Conservation (phyloP, 305 asterid species). For the Rubia balearica region DNA sequence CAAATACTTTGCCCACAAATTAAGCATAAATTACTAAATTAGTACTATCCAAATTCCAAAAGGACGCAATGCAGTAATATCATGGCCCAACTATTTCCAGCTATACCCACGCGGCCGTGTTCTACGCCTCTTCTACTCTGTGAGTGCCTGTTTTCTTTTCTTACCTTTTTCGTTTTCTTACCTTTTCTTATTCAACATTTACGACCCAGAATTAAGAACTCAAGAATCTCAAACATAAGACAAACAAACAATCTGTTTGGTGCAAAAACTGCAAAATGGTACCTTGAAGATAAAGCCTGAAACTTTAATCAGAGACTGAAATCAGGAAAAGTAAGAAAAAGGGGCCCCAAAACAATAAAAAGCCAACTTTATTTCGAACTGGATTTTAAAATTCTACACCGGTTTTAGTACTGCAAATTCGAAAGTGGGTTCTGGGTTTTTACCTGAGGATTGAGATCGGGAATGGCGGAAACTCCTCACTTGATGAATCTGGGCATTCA, state of each 20-base stretch:
- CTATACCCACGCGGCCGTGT: constrained; percentile 21
- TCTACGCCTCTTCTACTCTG: constrained; percentile 7
- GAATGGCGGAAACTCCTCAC: neutral
- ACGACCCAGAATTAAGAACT: neutral
- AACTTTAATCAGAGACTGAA: neutral
- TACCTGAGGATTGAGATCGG: constrained; percentile 15
- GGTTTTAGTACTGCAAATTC: neutral
- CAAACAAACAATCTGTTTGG: neutral
- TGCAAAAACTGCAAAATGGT: too few species aligned
- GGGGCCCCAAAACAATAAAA: neutral
- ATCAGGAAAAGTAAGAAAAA: neutral
- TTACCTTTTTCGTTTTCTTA: too few species aligned
- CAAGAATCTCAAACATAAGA: neutral
- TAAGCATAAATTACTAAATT: neutral
- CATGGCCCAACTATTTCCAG: constrained; percentile 15
- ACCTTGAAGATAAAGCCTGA: neutral
- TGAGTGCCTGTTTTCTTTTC: neutral
- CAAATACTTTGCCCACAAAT: neutral
- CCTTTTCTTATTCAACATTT: neutral
- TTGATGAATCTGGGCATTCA: neutral
- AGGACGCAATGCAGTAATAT: neutral
- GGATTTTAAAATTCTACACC: neutral
- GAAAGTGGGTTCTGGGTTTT: neutral
- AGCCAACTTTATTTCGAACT: constrained; percentile 12
- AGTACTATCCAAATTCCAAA: neutral